Base-by-base conservation (phyloP, 1,139 yeast species). In the Candida freyschussii region DNA sequence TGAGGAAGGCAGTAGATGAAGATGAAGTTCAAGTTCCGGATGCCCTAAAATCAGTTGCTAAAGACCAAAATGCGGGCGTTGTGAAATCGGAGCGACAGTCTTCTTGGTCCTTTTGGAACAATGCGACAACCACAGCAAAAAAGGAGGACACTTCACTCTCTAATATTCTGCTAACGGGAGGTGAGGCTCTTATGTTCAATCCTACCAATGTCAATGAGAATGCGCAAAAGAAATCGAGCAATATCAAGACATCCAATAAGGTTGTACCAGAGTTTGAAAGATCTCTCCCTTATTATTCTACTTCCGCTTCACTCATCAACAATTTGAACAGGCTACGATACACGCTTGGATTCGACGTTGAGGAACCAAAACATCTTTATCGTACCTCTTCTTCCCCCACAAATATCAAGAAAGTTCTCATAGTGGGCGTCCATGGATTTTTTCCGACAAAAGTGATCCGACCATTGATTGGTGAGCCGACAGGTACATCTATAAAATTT, bases 341-440 rank as follows among this genome's bases (percentile, higher is more conserved):
- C 29, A 41, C 47, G 2, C 31, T 50, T 2, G 55, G 55, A 1
- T 50, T 50, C 23, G 44, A 40, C 10, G 49, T 47, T 20, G 33
- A 39, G 11, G 44, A 42, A 23, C 55, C 54, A 7, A 45, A 39
- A 14, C 62, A 60, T 44, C 44, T 62, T 6, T 52, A 53, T 29
- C 44, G 65, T 21, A 35, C 32, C 3, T 32, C 29, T n/a, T 23
- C 40, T 4, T 28, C 27, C 8, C 52, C 64, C 0, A 39, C 45
- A 4, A 29, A 31, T 8, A 58, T 65, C 29, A 62, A 57, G 30
- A 73, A 76, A 39, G 80, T 80, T 1, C 69, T 91, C 26, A 82
- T 91, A 20, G 76, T 91, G 41, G 97, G 98, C 0, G 89, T 91
- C 2, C 97, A 91, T 61, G 97, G 97, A 1, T 91, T 89, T 51